These are phyloP conservation scores for Panaeolus cyanescens DNA, from an alignment of 768 basidiomycete genomes.

Conservation along the genomic window DNA sequence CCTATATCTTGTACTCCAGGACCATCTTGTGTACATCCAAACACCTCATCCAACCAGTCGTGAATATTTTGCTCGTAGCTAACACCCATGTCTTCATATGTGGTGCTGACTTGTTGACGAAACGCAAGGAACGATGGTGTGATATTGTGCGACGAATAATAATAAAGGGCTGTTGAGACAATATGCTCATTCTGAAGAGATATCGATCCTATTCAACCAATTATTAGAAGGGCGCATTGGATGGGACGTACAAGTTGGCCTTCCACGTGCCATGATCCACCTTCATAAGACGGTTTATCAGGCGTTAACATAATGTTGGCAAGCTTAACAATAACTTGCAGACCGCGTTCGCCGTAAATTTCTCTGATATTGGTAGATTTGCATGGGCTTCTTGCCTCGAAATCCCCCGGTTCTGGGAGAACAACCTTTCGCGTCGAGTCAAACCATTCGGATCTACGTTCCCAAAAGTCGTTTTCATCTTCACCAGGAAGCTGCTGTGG, in stretches of 20 bases:
- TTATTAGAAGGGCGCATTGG: neutral
- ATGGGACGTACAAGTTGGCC: conserved; percentile 14
- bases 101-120: conserved; percentile 14
- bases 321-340: conserved; percentile 22
- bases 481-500: conserved; percentile 19
- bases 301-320: conserved; percentile 20
- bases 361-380: neutral
- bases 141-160: conserved; percentile 25
- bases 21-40: conserved; percentile 24
- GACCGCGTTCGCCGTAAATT: conserved; percentile 2
- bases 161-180: conserved; percentile 28
- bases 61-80: conserved; percentile 25
- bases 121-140: conserved; percentile 22
- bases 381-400: neutral
- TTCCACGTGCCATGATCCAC: conserved; percentile 19
- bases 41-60: conserved; percentile 28
- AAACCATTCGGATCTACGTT: conserved; percentile 16
- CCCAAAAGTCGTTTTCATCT: conserved; percentile 14
- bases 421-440: conserved; percentile 10
- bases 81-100: conserved; percentile 4
- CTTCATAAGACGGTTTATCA: conserved; percentile 16
- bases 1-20: conserved; percentile 32
- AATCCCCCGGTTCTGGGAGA: conserved; percentile 20
- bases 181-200: conserved; percentile 31
- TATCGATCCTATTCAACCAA: no score